A percentile compares a stretch with the other conserved stretches of the same genome.
These are phyloP conservation scores for Dictyostelium capitatum DNA, from an alignment of 78 protist genomes.

Conservation along the genomic window DNA sequence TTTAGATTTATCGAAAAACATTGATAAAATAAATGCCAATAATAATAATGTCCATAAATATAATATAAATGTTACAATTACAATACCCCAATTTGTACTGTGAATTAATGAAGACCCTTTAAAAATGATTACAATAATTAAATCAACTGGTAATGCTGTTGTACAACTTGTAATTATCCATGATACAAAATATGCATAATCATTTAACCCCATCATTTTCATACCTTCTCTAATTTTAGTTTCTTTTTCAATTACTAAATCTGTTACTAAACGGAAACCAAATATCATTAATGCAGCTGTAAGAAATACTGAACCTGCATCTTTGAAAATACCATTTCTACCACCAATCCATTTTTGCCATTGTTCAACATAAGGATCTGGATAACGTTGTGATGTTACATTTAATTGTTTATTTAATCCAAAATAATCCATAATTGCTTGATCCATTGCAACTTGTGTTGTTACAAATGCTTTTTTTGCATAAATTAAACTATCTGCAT, in stretches of 20 bases:
- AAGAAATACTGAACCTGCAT: constrained; percentile 48
- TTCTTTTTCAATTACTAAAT: constrained; percentile 67
- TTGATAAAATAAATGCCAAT: constrained; percentile 12
- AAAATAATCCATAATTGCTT: not conserved
- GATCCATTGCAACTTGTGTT: constrained; percentile 30
- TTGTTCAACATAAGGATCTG: constrained; percentile 51
- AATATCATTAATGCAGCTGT: constrained; percentile 68
- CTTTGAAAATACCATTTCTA: constrained; percentile 17
- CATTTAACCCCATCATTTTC: constrained; percentile 70
- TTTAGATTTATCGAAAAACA: constrained; percentile 61
- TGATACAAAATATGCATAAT: constrained; percentile 28
- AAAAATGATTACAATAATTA: not conserved
- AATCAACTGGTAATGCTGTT: constrained; percentile 15
- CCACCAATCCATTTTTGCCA: constrained; percentile 52
- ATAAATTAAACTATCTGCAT: not conserved
- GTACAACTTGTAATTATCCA: constrained; percentile 14
- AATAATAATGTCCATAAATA: constrained; percentile 24
- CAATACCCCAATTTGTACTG: constrained; percentile 6
- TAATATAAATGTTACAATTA: constrained; percentile 19
- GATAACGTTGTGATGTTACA: not conserved
- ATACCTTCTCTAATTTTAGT: constrained; percentile 58
- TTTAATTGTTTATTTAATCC: not conserved
- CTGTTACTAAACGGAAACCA: constrained; percentile 38
- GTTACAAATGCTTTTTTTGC: not conserved
- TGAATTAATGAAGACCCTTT: constrained; percentile 5